Evolutionary conservation across 2,329 filamentous ascomycete genomes (phyloP), one percentile per base, ranked within the genome.

Genomic region (Colletotrichum truncatum): DNA sequence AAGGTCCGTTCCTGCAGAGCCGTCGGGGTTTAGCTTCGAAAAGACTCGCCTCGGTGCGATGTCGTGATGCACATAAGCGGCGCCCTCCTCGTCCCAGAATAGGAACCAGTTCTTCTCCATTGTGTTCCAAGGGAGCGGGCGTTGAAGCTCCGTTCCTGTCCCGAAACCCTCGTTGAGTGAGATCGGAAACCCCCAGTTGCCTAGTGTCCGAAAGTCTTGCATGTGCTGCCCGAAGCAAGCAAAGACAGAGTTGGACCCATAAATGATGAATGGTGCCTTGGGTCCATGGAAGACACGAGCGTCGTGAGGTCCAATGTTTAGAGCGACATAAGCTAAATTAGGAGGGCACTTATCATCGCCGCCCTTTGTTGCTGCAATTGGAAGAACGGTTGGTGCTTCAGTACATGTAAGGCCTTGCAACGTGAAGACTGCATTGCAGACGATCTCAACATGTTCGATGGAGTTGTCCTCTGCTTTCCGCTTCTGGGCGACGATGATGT

Each of bases 91-190:
- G 66, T 88, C 86, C 87, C 87, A 89, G 75, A 89, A 89, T 3
- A 86, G 65, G 68, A 89, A 89, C 78, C 81, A 90, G 70, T 90
- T 89, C 81, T 89, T 89, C 74, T 90, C 87, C 25, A 89, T 69
- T 0, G 69, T 34, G 3, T 72, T 70, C 69, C 76, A 83, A 0
- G 83, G 81, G 2, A 69, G 63, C 0, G 85, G 86, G 0, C 86
- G 77, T 36, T 84, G 81, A 3, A 89, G 72, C 67, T 89, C 87
- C 1, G 80, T 85, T 0, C 79, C 80, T 0, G 70, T 48, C 11
- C 71, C 70, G 71, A 87, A 88, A 8, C 76, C 72, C 3, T 70
- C 64, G 1, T 73, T 56, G 6, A 67, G 56, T 5, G 59, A 23
- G 62, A 69, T 69, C 9, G 73, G 75, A 21, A 70, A 68, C 4